phyloP scores from a whole-genome alignment of 768 basidiomycete genomes.

The Trametes villosa region DNA sequence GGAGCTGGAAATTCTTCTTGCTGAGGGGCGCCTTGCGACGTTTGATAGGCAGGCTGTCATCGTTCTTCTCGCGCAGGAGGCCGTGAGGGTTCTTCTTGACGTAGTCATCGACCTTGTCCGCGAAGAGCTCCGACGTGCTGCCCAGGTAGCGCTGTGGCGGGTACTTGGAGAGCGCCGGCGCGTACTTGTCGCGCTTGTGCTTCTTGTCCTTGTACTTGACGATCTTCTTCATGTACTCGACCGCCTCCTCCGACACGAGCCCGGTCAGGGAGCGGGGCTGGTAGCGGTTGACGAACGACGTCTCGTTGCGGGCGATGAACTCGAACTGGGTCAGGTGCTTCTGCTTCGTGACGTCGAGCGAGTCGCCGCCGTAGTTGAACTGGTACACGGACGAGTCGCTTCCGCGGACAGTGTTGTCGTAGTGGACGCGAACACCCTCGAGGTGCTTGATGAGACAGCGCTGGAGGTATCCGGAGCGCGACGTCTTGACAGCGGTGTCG shows the following conservation, averaged over 20 bases:
- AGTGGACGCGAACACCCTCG: slow-evolving; percentile 95
- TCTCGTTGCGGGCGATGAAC: slow-evolving; percentile 87
- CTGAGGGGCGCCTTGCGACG: slow-evolving; percentile 52
- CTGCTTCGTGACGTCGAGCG: slow-evolving; percentile 95
- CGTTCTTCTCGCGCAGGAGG: slow-evolving; percentile 49
- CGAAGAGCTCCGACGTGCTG: slow-evolving; percentile 91
- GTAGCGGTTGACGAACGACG: slow-evolving; percentile 75
- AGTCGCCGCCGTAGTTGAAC: slow-evolving; percentile 96
- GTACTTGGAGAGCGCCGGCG: slow-evolving; percentile 75
- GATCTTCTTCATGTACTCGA: slow-evolving; percentile 85
- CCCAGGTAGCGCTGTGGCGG: slow-evolving; percentile 83
- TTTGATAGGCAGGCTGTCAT: slow-evolving; percentile 43
- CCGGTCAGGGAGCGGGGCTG: slow-evolving; percentile 61
- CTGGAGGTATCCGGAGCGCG: slow-evolving; percentile 97
- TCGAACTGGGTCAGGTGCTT: slow-evolving; percentile 94
- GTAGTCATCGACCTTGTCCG: slow-evolving; percentile 78
- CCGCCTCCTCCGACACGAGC: slow-evolving; percentile 65
- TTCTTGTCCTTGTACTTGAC: slow-evolving; percentile 63
- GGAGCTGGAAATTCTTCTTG: slow-evolving; percentile 65
- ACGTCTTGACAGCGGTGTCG: slow-evolving; percentile 99
- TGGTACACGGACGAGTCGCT: slow-evolving; percentile 93
- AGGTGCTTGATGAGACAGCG: slow-evolving; percentile 98
- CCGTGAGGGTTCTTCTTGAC: slow-evolving; percentile 71
- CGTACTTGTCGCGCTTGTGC: slow-evolving; percentile 60
- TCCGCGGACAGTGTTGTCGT: slow-evolving; percentile 97